Evolutionary conservation across 805 yeast species (phyloP), one percentile per base, ranked within the genome.

Genomic region (Sugiyamaella mastotermitis): DNA sequence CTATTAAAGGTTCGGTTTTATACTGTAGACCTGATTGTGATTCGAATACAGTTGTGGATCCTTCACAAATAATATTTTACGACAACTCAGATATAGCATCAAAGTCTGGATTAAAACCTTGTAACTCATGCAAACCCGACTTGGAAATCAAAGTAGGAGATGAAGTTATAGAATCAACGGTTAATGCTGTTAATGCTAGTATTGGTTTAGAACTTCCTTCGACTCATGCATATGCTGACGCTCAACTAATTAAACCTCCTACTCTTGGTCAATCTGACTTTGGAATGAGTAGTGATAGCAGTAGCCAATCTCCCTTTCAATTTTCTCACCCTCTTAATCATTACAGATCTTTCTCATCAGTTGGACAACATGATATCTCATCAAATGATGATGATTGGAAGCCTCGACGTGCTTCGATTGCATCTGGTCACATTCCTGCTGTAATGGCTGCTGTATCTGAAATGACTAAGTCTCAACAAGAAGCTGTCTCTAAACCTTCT

Each of bases 1-100:
- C 70, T 53, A 19, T 38, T 26, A 21, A 41, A 14, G 24, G 24
- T 6, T 62, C 62, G 41, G 54, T 59, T 21, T 57, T 57, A 18
- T 69, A 72, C 35, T 80, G 87, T 48, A 74, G 84, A 35, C 86
- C 88, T 4, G 80, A 76, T 51, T 81, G 88, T 57, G 33, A 31
- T 9, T 15, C 33, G 14, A 10, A 24, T 58, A 19, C 23, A 11
- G 53, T 63, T 9, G 59, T 67, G 27, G 64, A 66, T 19, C 60
- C 62, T 19, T 60, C 68, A 42, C 63, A 66, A 49, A 55, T 71
- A 48, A 60, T 65, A 49, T 45, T 78, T 50, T 63, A 69, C 13
- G 63, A 60, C 34, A 48, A 58, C 7, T 53, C 63, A 7, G 52
- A 56, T 1, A 68, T 66, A 20, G 83, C 82, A 1, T 20, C 65